Conservation (phyloP, 2,329 filamentous ascomycete species). For the Gyromitra esculenta region DNA sequence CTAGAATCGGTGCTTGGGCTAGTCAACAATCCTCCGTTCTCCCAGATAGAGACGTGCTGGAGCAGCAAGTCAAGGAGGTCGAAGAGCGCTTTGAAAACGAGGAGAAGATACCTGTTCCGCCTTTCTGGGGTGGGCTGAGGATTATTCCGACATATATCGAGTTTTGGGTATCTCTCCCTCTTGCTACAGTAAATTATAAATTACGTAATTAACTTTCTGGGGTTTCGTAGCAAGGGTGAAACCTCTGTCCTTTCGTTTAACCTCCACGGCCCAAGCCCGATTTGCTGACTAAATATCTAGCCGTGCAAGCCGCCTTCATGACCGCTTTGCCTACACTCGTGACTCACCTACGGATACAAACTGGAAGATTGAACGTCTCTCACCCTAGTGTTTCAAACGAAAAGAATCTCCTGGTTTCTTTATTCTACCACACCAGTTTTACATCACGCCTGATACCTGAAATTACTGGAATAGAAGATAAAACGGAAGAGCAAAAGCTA, state of each 20-base stretch:
- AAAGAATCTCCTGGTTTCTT: neutral
- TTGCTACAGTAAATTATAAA: neutral
- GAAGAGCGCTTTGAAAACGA: slow-evolving; percentile 78
- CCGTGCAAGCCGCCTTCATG: slow-evolving; percentile 86
- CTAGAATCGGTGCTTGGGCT: slow-evolving; percentile 90
- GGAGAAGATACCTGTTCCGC: slow-evolving; percentile 86
- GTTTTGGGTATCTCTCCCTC: slow-evolving; percentile 72
- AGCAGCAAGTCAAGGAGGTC: slow-evolving; percentile 78
- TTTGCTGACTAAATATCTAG: slow-evolving; percentile 69
- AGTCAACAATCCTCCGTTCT: slow-evolving; percentile 86
- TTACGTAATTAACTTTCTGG: slow-evolving; percentile 22
- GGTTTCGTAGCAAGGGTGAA: slow-evolving; percentile 51
- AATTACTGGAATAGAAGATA: slow-evolving; percentile 1
- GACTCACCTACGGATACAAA: slow-evolving; percentile 64
- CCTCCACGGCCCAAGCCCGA: slow-evolving; percentile 1
- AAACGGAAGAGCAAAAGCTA: neutral
- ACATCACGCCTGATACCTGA: neutral
- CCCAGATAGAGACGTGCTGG: slow-evolving; percentile 75
- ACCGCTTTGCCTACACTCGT: slow-evolving; percentile 86
- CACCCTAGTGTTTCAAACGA: slow-evolving; percentile 66
- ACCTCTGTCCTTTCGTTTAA: slow-evolving; percentile 5
- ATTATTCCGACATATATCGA: slow-evolving; percentile 87
- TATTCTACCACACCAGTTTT: neutral
- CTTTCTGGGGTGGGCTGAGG: slow-evolving; percentile 92
- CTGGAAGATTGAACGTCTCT: slow-evolving; percentile 78